Evolutionary conservation across 176 grass and related monocot genomes (phyloP), one percentile per base, ranked within the genome.

Genomic region (Oryza punctata): DNA sequence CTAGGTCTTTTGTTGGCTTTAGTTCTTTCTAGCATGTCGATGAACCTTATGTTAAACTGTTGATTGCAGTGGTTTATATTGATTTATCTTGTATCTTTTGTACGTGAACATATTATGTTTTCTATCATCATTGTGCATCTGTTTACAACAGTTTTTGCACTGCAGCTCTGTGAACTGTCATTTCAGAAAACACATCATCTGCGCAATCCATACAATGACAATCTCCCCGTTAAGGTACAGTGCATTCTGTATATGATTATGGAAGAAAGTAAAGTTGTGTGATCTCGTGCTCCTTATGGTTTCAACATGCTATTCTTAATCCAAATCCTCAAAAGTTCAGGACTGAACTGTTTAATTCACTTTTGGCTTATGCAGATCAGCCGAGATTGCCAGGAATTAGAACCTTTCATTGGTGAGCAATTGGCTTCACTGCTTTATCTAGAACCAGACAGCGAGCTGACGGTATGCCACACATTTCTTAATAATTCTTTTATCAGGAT

Each of bases 111-210:
- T 26, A 33, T 13, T 6, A 15, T 70, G 21, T 77, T 11, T 78
- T 63, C 12, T 78, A 61, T 82, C 69, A 79, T 77, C 41, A 23
- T 46, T 43, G 65, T 81, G 69, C 71, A 14, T 60, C 12, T 73
- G 81, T 76, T 90, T 45, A 73, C 85, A 76, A 85, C 46, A 46
- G 27, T 73, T 84, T 81, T 86, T 86, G 76, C 78, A 18, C 54
- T 90, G 87, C 93, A 99, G 96, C 91, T 99, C 74, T 96, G 96
- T 82, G 96, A 99, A 80, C 72, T 99, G 80, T 99, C 93, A 44
- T 99, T 99, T 84, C 94, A 96, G 77, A 99, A 99, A 90, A 99
- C 93, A 38, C 91, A 94, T 89, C 93, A 99, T 84, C 87, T 99
- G 60, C 91, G 91, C 78, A 99, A 99, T 81, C 93, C 96, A 81